Conservation (phyloP, 805 yeast species). For the Ogataea pini region DNA sequence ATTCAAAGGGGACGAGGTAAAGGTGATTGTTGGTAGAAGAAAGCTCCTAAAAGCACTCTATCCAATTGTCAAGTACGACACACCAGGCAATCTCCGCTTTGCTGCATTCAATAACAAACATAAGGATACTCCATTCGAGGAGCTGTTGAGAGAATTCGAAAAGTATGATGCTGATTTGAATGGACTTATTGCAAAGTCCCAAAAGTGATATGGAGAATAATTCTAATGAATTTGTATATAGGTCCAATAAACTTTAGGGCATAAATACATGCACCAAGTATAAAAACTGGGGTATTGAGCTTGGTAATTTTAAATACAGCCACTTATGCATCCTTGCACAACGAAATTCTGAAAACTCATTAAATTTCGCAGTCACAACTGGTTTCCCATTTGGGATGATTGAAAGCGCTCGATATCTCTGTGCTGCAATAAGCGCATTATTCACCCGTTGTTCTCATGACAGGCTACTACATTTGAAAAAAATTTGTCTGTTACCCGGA, state of each 20-base stretch:
- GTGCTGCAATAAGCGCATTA: neutral
- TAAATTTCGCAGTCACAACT: constrained; percentile 15
- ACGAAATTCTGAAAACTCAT: neutral
- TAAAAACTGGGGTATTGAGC: neutral
- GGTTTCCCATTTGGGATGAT: neutral
- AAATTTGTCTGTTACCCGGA: constrained; percentile 3
- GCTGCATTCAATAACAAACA: constrained; percentile 48
- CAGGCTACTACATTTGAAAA: constrained; percentile 6
- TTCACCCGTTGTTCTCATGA: neutral
- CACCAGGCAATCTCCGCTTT: constrained; percentile 45
- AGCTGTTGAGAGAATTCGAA: constrained; percentile 52
- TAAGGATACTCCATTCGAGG: constrained; percentile 46
- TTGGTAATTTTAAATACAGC: neutral
- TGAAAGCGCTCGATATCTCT: neutral
- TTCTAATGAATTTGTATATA: constrained; percentile 4
- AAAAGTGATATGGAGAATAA: neutral
- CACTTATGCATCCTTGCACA: constrained; percentile 14
- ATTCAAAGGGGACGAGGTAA: constrained; percentile 43
- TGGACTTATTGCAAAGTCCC: constrained; percentile 18
- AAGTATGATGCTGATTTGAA: constrained; percentile 41
- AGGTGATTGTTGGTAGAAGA: constrained; percentile 65
- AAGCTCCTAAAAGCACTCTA: constrained; percentile 56
- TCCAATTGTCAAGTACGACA: constrained; percentile 47
- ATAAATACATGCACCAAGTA: neutral
- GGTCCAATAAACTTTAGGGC: neutral